Evolutionary conservation across 768 basidiomycete species (phyloP).

Genomic region (Astraeus odoratus): DNA sequence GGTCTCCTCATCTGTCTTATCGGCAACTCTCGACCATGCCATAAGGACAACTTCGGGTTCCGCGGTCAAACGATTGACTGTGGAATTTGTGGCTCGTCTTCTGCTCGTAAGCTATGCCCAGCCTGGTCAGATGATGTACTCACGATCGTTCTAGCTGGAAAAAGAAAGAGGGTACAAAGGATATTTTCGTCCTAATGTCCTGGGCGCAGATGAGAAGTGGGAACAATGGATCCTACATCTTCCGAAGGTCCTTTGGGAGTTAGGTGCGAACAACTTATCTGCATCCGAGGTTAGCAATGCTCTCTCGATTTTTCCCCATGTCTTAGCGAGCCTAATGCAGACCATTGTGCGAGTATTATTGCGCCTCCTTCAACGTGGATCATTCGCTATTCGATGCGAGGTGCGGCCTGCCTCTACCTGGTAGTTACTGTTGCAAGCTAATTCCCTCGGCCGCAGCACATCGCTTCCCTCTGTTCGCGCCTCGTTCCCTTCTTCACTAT

Average conservation of each 20-base stretch:
- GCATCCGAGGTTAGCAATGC: slow-evolving; percentile 51
- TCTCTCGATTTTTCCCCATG: neutral
- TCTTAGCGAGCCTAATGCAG: slow-evolving; percentile 24
- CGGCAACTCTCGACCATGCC: slow-evolving; percentile 62
- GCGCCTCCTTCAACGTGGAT: slow-evolving; percentile 49
- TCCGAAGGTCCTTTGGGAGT: slow-evolving; percentile 82
- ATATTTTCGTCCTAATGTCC: slow-evolving; percentile 32
- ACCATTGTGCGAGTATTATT: slow-evolving; percentile 58
- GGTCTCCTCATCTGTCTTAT: slow-evolving; percentile 29
- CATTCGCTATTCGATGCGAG: slow-evolving; percentile 35
- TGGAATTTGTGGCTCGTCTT: slow-evolving; percentile 71
- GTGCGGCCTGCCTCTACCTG: slow-evolving; percentile 27
- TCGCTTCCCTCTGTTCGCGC: slow-evolving; percentile 15
- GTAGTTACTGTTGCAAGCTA: slow-evolving; percentile 6
- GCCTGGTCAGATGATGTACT: neutral
- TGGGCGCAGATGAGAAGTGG: slow-evolving; percentile 28
- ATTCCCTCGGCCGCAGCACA: slow-evolving; percentile 31
- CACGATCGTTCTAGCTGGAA: slow-evolving; percentile 42
- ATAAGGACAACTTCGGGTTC: slow-evolving; percentile 51
- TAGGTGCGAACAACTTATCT: slow-evolving; percentile 48
- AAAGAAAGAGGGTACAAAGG: slow-evolving; percentile 49
- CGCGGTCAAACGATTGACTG: slow-evolving; percentile 54
- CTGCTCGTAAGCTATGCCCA: slow-evolving; percentile 45
- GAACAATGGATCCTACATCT: slow-evolving; percentile 69
- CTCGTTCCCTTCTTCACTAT: slow-evolving; percentile 76